Percentiles rank a stretch among this genome's conserved stretches.
Evolutionary conservation across 2,329 filamentous ascomycete genomes (phyloP).

Genomic region (Cercospora citrullina): DNA sequence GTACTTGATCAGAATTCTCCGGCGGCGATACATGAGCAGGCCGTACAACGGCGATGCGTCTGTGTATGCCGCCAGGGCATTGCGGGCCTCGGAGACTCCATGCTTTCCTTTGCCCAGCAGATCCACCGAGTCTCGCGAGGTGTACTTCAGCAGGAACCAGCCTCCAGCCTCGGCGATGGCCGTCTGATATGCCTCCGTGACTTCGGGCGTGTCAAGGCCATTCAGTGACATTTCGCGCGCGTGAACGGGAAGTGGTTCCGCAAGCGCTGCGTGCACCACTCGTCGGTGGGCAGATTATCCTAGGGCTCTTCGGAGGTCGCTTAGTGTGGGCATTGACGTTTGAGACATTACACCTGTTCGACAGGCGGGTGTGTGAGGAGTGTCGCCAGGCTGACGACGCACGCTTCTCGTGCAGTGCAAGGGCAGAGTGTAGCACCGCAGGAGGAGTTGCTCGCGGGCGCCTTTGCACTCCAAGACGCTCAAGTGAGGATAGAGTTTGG

Average conservation of each 20-base stretch:
- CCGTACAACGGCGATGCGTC: conserved; percentile 89
- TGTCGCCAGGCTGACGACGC: not conserved
- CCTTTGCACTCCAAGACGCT: not conserved
- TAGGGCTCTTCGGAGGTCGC: conserved; percentile 11
- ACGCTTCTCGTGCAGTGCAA: not conserved
- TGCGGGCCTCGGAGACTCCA: conserved; percentile 80
- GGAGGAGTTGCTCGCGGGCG: not conserved
- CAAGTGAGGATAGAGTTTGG: not conserved
- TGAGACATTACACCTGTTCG: conserved; percentile 24
- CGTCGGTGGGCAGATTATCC: conserved; percentile 8
- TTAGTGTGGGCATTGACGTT: conserved; percentile 19
- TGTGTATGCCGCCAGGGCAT: conserved; percentile 73
- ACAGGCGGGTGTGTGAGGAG: conserved; percentile 2
- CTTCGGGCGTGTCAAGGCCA: conserved; percentile 78
- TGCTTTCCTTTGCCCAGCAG: conserved; percentile 74
- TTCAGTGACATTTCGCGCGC: conserved; percentile 78
- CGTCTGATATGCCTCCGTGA: conserved; percentile 81
- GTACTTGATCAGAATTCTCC: conserved; percentile 90
- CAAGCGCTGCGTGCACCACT: conserved; percentile 7
- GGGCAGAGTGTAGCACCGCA: not conserved
- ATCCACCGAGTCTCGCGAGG: conserved; percentile 81
- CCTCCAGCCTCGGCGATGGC: conserved; percentile 81
- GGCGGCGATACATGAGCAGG: conserved; percentile 82
- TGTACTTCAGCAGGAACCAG: conserved; percentile 96
- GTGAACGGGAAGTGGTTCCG: conserved; percentile 17